Conservation (phyloP, 2,329 filamentous ascomycete species). For the Amylocarpus encephaloides region DNA sequence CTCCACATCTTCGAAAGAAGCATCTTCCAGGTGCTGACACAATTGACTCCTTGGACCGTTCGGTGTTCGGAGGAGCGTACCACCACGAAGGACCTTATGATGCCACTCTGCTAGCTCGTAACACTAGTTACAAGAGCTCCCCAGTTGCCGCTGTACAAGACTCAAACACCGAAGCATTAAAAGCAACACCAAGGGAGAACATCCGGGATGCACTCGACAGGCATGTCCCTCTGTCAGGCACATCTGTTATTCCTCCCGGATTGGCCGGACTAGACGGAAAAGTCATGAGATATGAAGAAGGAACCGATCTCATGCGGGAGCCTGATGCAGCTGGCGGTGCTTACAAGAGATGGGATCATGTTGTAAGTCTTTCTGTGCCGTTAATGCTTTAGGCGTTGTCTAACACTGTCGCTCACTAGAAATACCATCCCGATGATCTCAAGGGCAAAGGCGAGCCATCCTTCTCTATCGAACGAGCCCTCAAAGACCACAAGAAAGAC, state of each 20-base stretch:
- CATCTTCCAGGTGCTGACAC: conserved; percentile 64
- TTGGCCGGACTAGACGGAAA: conserved; percentile 60
- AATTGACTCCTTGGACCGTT: conserved; percentile 72
- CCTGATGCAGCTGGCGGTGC: conserved; percentile 60
- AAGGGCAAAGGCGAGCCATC: conserved; percentile 79
- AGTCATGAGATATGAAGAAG: conserved; percentile 73
- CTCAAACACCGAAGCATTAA: conserved; percentile 69
- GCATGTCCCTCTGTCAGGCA: conserved; percentile 77
- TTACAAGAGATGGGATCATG: conserved; percentile 68
- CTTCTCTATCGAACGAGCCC: conserved; percentile 61
- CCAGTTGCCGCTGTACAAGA: conserved; percentile 71
- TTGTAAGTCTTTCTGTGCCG: conserved; percentile 53
- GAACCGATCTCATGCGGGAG: conserved; percentile 79
- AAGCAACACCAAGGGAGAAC: conserved; percentile 73
- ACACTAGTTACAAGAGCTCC: conserved; percentile 54
- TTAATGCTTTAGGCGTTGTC: neutral
- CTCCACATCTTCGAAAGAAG: conserved; percentile 59
- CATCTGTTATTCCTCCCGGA: conserved; percentile 70
- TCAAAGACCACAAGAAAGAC: conserved; percentile 47
- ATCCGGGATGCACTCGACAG: conserved; percentile 65
- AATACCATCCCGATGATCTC: conserved; percentile 69
- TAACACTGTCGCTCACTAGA: conserved; percentile 34
- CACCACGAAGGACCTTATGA: conserved; percentile 92
- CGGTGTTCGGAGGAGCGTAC: conserved; percentile 56
- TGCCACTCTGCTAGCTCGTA: conserved; percentile 68